Base-by-base conservation (phyloP, 1,284 basidiomycete species). In the Cutaneotrichosporon sp. region DNA sequence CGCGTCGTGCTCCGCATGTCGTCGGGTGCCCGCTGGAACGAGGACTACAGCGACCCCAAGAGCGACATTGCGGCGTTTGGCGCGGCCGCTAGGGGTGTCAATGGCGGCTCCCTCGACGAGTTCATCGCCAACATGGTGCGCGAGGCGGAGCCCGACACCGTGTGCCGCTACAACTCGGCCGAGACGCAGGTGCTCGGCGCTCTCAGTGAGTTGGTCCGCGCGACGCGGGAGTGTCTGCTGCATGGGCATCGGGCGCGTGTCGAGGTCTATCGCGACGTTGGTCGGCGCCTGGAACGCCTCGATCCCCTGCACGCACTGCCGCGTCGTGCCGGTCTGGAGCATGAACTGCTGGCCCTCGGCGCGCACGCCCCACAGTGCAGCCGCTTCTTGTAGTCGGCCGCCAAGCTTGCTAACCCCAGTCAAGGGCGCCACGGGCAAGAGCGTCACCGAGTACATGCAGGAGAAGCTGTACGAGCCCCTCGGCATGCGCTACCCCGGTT, bases 331-430 rank as follows among this genome's bases (percentile, higher is more conserved):
- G 3, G 92, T 91, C 81, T 99, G 97, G 66, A 99, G 75, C 74
- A 99, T 82, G 79, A 99, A 99, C 81, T 99, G 95, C 82, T 99
- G 92, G 14, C 95, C 95, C 76, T 95, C 93, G 69, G 92, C 83
- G 60, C 97, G 82, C 34, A 98, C 87, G 27, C 95, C n/a, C 99
- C 93, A 42, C 98, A 94, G 78, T 98, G 92, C 80, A 88, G 89
- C 65, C 93, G 84, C 84, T 99, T 99, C 70, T 88, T 67, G 79
- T 36, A 29, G 29, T 9, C 34, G 11, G 11, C 38, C n/a, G 18
- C 18, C 4, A 42, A n/a, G 6, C 18, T 18, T 9, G 18, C 38
- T 42, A 9, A 42, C 38, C 8, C 38, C 18, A 42, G 51, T 53
- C 20, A 36, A 38, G 13, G 33, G 10, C 13, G 51, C 51, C 22